Percentiles rank a stretch among this genome's conserved stretches.
Evolutionary conservation across 2,329 filamentous ascomycete genomes (phyloP).

Genomic region (Xylariaceae sp.): DNA sequence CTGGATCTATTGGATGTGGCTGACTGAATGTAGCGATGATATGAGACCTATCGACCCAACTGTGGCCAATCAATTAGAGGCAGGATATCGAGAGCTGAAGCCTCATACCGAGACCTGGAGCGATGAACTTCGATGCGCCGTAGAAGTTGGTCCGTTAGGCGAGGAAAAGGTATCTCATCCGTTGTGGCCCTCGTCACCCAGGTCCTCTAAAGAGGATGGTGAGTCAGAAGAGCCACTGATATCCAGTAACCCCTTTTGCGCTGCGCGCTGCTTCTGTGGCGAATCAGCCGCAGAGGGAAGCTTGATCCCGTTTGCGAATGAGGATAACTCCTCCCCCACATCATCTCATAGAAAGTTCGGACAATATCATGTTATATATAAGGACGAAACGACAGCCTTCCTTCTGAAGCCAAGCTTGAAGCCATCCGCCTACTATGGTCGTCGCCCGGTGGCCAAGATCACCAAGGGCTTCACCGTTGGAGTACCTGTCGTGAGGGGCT

Average conservation of each 20-base stretch:
- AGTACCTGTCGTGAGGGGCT: slow-evolving; percentile 83
- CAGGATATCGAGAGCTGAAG: slow-evolving; percentile 80
- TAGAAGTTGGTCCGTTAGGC: slow-evolving; percentile 82
- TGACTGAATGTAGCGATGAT: slow-evolving; percentile 54
- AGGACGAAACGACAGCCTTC: slow-evolving; percentile 71
- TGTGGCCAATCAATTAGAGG: slow-evolving; percentile 87
- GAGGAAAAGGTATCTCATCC: slow-evolving; percentile 87
- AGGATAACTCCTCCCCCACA: slow-evolving; percentile 36
- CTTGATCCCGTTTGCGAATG: slow-evolving; percentile 24
- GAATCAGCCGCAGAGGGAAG: slow-evolving; percentile 54
- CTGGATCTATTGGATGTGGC: neutral
- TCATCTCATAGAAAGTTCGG: slow-evolving; percentile 57
- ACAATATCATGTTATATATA: slow-evolving; percentile 82
- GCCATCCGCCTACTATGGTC: slow-evolving; percentile 79
- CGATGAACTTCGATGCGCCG: slow-evolving; percentile 83
- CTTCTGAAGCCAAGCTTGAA: slow-evolving; percentile 81
- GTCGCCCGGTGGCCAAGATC: slow-evolving; percentile 78
- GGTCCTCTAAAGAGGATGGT: slow-evolving; percentile 27
- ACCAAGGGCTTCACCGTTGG: slow-evolving; percentile 79
- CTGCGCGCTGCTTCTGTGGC: slow-evolving; percentile 54
- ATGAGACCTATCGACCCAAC: slow-evolving; percentile 84
- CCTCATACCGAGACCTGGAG: slow-evolving; percentile 91
- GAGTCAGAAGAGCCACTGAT: slow-evolving; percentile 36
- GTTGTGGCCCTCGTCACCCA: slow-evolving; percentile 66
- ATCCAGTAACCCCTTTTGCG: slow-evolving; percentile 54